Conservation (phyloP, 2,329 filamentous ascomycete species). For the Alternaria triticimaculans region DNA sequence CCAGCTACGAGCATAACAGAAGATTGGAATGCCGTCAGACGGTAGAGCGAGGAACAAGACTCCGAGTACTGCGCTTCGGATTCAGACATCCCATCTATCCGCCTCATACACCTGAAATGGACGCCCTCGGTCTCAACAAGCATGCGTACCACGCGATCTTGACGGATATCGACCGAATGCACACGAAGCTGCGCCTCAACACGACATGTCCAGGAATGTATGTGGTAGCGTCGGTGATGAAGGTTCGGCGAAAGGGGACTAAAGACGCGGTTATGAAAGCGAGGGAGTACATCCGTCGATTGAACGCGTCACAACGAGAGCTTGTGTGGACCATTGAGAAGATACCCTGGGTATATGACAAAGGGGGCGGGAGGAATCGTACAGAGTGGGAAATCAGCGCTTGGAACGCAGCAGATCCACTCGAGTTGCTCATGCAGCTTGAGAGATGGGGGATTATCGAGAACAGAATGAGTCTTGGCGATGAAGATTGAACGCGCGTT, state of each 20-base stretch:
- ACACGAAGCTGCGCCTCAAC: constrained; percentile 2
- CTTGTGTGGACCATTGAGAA: constrained; percentile 37
- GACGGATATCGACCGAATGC: constrained; percentile 24
- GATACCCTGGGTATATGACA: constrained; percentile 30
- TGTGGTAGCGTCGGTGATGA: constrained; percentile 14
- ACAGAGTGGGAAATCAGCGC: constrained; percentile 36
- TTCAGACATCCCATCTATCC: constrained; percentile 33
- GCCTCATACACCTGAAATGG: constrained; percentile 35
- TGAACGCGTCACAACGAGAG: constrained; percentile 24
- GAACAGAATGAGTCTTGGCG: constrained; percentile 25
- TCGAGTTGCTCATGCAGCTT: constrained; percentile 30
- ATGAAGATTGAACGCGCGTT: constrained; percentile 20
- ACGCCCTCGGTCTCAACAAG: constrained; percentile 25
- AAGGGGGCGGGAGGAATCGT: constrained; percentile 16
- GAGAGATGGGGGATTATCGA: constrained; percentile 35
- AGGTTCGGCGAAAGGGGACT: constrained; percentile 19
- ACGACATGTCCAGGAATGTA: constrained; percentile 6
- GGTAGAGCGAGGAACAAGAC: constrained; percentile 26
- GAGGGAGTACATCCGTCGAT: constrained; percentile 26
- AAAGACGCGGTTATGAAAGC: constrained; percentile 25
- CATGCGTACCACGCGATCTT: constrained; percentile 22
- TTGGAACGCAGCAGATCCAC: constrained; percentile 31
- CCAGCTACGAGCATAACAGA: constrained; percentile 34
- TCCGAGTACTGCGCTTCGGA: constrained; percentile 28
- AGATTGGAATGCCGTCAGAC: constrained; percentile 32